Conservation (phyloP, 2,329 filamentous ascomycete species). For the Colletotrichum sp. region DNA sequence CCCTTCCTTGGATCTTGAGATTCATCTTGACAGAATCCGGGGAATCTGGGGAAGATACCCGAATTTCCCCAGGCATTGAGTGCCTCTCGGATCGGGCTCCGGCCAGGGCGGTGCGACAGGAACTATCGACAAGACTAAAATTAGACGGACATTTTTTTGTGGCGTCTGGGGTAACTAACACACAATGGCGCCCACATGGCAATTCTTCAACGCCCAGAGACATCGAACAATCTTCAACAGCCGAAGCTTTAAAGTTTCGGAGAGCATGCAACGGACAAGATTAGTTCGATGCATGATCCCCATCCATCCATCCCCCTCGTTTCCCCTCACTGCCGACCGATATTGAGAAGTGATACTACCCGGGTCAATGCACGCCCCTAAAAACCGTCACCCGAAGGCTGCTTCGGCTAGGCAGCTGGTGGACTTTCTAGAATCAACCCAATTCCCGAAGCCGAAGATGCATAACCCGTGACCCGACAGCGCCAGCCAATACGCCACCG, state of each 20-base stretch:
- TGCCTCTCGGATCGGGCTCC: not conserved
- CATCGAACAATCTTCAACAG: not conserved
- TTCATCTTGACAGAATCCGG: not conserved
- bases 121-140: not conserved
- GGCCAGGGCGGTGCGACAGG: not conserved
- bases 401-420: not conserved
- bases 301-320: not conserved
- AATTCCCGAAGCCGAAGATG: not conserved
- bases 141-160: not conserved
- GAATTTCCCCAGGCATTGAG: not conserved
- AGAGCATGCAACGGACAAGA: not conserved
- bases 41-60: not conserved
- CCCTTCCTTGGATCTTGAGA: not conserved
- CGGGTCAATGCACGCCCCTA: not conserved
- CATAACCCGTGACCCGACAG: not conserved
- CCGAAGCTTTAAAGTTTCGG: not conserved
- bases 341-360: not conserved
- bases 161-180: not conserved
- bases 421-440: not conserved
- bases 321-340: not conserved
- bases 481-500: not conserved
- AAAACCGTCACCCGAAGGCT: not conserved
- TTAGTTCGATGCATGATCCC: not conserved
- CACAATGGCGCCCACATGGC: not conserved
- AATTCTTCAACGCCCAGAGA: not conserved